Evolutionary conservation across 2,329 filamentous ascomycete species (phyloP).

Genomic region (Exophiala spinifera): DNA sequence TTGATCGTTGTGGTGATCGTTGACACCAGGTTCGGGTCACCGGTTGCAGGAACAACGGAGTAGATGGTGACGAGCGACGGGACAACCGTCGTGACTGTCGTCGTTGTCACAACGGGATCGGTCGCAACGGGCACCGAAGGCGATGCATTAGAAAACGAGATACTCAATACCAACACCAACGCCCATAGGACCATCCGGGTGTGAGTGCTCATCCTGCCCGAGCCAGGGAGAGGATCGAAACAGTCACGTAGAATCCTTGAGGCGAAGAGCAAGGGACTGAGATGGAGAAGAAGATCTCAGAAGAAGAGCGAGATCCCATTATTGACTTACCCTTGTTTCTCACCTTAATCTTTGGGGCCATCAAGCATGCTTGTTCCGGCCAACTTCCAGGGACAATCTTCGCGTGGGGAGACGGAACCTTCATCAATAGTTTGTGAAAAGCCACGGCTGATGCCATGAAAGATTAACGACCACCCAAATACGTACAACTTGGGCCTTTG

Average conservation of each 20-base stretch:
- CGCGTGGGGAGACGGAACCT: not conserved
- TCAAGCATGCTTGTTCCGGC: not conserved
- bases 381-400: not conserved
- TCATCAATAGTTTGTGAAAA: not conserved
- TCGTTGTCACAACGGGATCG: constrained; percentile 18
- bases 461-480: not conserved
- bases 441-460: no score
- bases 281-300: not conserved
- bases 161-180: constrained; percentile 7
- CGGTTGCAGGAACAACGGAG: constrained; percentile 18
- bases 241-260: constrained; percentile 1
- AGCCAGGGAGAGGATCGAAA: constrained; percentile 6
- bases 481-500: not conserved
- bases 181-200: constrained; percentile 3
- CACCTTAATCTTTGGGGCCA: not conserved
- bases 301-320: not conserved
- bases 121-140: constrained; percentile 22
- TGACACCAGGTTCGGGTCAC: not conserved
- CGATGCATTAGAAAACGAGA: constrained; percentile 11
- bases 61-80: constrained; percentile 19
- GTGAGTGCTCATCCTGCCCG: constrained; percentile 13
- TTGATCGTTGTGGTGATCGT: constrained; percentile 18
- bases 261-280: not conserved
- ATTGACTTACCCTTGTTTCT: not conserved
- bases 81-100: constrained; percentile 15